A percentile compares a stretch with the other conserved stretches of the same genome.
Conservation (phyloP, 352 stramenopile genomes). For the Phytophthora megakarya region DNA sequence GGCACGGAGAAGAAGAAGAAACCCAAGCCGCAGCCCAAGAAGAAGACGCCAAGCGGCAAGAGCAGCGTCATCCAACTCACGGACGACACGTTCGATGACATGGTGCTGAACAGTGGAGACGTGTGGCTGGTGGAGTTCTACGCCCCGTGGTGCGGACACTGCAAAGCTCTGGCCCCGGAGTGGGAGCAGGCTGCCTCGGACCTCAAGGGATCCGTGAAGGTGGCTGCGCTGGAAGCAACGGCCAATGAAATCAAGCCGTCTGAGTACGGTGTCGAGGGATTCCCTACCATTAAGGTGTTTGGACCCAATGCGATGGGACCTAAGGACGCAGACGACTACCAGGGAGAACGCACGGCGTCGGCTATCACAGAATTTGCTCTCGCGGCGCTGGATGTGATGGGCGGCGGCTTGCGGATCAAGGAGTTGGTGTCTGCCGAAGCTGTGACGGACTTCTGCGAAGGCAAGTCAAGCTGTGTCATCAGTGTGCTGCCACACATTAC, state of each 20-base stretch:
- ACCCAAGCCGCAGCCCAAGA: constrained; percentile 44
- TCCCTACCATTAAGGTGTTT: constrained; percentile 97
- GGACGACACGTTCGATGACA: constrained; percentile 91
- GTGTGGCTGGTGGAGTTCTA: constrained; percentile 94
- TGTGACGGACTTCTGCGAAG: constrained; percentile 84
- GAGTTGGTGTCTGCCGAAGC: constrained; percentile 70
- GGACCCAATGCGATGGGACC: constrained; percentile 63
- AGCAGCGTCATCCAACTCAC: constrained; percentile 89
- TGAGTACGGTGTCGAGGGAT: constrained; percentile 91
- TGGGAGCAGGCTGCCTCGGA: constrained; percentile 91
- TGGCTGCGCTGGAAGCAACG: constrained; percentile 93
- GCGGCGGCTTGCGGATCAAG: constrained; percentile 78
- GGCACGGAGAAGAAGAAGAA: constrained; percentile 56
- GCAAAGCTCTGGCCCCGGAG: constrained; percentile 90
- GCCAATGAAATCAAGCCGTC: constrained; percentile 90
- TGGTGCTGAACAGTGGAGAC: constrained; percentile 90
- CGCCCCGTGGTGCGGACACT: constrained; percentile 93
- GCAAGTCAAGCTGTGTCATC: constrained; percentile 91
- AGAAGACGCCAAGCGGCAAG: constrained; percentile 48
- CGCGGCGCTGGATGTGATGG: constrained; percentile 69
- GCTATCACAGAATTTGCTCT: constrained; percentile 85
- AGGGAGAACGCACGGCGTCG: constrained; percentile 82
- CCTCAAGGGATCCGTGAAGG: constrained; percentile 87
- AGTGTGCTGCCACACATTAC: constrained; percentile 90
- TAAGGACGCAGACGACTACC: constrained; percentile 81